A percentile compares a stretch with the other conserved stretches of the same genome.
Evolutionary conservation across 305 asterid genomes (phyloP).

Genomic region (Petunia hybrid): DNA sequence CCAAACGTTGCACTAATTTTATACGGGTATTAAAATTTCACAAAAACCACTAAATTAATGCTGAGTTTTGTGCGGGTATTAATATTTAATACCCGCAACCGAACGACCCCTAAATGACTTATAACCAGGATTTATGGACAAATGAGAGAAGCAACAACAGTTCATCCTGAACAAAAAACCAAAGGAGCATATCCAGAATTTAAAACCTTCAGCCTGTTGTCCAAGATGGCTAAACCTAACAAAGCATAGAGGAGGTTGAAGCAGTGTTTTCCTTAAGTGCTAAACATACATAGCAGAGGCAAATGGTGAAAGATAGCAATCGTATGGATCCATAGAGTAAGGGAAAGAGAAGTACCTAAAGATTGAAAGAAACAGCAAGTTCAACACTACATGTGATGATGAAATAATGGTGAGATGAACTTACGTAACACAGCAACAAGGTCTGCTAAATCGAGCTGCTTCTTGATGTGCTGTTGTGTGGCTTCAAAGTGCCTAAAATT

Average conservation of each 20-base stretch:
- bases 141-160: slow-evolving; percentile 13
- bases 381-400: slow-evolving; percentile 12
- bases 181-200: slow-evolving; percentile 7
- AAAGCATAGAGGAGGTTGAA: not conserved
- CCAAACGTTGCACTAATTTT: too few species aligned
- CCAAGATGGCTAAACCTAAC: slow-evolving; percentile 23
- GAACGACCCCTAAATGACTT: too few species aligned
- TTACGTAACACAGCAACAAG: slow-evolving; percentile 73
- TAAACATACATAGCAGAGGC: slow-evolving; percentile 16
- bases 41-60: too few species aligned
- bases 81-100: too few species aligned
- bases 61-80: too few species aligned
- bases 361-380: not conserved
- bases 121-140: not conserved
- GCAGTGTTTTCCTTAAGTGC: slow-evolving; percentile 8
- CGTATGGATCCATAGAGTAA: not conserved
- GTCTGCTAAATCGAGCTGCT: slow-evolving; percentile 63
- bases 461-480: slow-evolving; percentile 63
- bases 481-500: slow-evolving; percentile 83
- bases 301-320: slow-evolving; percentile 21
- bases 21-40: too few species aligned
- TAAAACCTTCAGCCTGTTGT: slow-evolving; percentile 4
- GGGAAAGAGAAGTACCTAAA: not conserved
- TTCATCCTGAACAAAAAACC: not conserved
- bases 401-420: slow-evolving; percentile 39